A percentile compares a stretch with the other conserved stretches of the same genome.
Evolutionary conservation across 2,329 filamentous ascomycete genomes (phyloP).

Genomic region (Alternaria burnsii): DNA sequence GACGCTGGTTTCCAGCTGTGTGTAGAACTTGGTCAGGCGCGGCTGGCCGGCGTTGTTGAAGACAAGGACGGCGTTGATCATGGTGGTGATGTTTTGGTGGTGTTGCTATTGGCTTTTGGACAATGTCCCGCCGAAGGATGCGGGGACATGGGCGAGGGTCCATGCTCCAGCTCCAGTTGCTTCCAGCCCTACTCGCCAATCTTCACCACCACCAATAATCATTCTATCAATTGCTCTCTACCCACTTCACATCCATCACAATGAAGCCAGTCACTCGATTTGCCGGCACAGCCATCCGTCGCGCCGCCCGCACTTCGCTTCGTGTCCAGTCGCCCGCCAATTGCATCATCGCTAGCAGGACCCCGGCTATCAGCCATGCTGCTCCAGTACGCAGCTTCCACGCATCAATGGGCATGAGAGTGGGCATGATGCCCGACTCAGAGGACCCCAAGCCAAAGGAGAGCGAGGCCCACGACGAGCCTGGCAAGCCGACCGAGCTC

Average conservation of each 20-base stretch:
- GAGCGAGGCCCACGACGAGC: slow-evolving; percentile 45
- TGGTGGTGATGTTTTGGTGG: slow-evolving; percentile 51
- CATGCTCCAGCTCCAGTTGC: slow-evolving; percentile 13
- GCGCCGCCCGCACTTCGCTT: slow-evolving; percentile 29
- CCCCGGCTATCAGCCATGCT: slow-evolving; percentile 19
- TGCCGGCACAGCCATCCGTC: slow-evolving; percentile 31
- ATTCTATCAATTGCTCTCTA: background rate
- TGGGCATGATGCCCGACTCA: slow-evolving; percentile 57
- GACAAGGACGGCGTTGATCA: slow-evolving; percentile 99
- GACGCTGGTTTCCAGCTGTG: slow-evolving; percentile 94
- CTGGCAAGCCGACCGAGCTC: slow-evolving; percentile 69
- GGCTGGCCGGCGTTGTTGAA: slow-evolving; percentile 99
- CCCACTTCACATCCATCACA: slow-evolving; percentile 6
- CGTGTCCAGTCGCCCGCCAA: slow-evolving; percentile 32
- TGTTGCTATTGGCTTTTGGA: background rate
- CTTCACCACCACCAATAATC: background rate
- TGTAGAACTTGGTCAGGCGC: slow-evolving; percentile 97
- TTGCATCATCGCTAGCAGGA: slow-evolving; percentile 37
- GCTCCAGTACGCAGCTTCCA: slow-evolving; percentile 36
- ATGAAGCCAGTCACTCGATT: slow-evolving; percentile 40
- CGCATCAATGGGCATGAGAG: slow-evolving; percentile 27
- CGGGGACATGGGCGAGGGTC: slow-evolving; percentile 14
- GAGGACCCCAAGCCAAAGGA: slow-evolving; percentile 51
- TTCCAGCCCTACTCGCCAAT: slow-evolving; percentile 3
- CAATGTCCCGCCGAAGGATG: slow-evolving; percentile 4